Evolutionary conservation across 345 rosid species (phyloP), one percentile per base, ranked within the genome.

Genomic region (Triadica sebifera): DNA sequence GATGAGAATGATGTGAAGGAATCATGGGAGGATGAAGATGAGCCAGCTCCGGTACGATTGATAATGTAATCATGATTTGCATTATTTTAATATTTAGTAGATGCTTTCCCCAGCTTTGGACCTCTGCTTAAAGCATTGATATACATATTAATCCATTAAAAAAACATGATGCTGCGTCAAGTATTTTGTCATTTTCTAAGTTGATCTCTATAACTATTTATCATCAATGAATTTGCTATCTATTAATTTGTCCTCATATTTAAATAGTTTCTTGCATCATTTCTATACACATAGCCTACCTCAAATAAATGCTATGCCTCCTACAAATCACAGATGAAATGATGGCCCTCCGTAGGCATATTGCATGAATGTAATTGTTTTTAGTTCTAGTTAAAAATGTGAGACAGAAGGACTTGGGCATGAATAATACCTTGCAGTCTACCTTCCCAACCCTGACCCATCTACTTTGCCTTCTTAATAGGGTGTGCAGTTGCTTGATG

Each of bases 11-110:
- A 89, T 78, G 85, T 96, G 69, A 96, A 93, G 81, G 99, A 95
- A 47, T 95, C 99, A 12, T 95, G 98, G 99, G 99, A 95, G 78
- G 98, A 93, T 81, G 99, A 96, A 57, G 96, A 94, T 75, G 93
- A 91, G 79, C 88, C 89, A 70, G 84, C 87, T 80, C 84, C 74
- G 80, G 99, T 93, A 91, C 74, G 86, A 58, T 72, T 51, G 47
- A 51, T 71, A 59, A 46, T 70, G 51, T 69, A 6, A 65, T 77
- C 50, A 8, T 76, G 50, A 67, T 16, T 64, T 64, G 61, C 22
- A 12, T 51, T 24, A 15, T 17, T 63, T 59, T 20, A n/a, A 49
- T 19, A 9, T 43, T 61, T 73, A 68, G 22, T 1, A 8, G n/a
- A 15, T 9, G 15, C 46, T 65, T 15, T 58, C 1, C 49, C 56